Conservation (phyloP, 257 asterid genomes). For the Oldenlandia corymbosa region DNA sequence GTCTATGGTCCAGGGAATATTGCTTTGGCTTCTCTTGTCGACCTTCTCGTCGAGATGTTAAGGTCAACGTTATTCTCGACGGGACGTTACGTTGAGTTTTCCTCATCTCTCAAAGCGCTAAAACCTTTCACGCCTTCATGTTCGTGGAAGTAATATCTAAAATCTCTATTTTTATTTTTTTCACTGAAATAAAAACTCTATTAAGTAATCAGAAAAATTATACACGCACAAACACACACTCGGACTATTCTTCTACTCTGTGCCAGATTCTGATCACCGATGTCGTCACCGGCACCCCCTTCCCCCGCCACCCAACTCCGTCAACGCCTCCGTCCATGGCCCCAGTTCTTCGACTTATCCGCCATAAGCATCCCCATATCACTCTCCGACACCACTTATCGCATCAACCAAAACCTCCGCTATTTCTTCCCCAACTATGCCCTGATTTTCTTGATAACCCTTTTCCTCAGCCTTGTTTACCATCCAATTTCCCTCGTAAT, state of each 20-base stretch:
- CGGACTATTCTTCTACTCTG: not conserved
- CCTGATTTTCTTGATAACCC: conserved; percentile 36
- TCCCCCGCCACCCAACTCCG: conserved; percentile 27
- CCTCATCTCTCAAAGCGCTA: too few species aligned
- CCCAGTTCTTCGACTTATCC: conserved; percentile 40
- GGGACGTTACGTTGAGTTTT: too few species aligned
- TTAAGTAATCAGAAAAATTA: not conserved
- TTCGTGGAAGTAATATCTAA: too few species aligned
- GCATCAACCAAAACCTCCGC: conserved; percentile 64
- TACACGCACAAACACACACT: not conserved
- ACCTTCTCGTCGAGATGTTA: too few species aligned
- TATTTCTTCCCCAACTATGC: conserved; percentile 71
- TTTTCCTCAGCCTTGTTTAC: conserved; percentile 56
- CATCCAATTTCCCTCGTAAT: conserved; percentile 62
- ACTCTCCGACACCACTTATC: conserved; percentile 68
- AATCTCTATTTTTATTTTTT: too few species aligned
- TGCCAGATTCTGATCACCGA: conserved; percentile 3
- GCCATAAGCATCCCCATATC: conserved; percentile 72
- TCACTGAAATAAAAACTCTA: too few species aligned
- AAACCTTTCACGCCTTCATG: too few species aligned
- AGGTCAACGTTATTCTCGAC: too few species aligned
- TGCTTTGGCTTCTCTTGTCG: too few species aligned
- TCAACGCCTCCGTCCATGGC: conserved; percentile 70
- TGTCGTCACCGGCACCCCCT: conserved; percentile 39
- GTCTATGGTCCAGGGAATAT: too few species aligned